These are phyloP conservation scores for Aspergillus sp. DNA, from an alignment of 2,329 filamentous ascomycete genomes.

Conservation along the genomic window DNA sequence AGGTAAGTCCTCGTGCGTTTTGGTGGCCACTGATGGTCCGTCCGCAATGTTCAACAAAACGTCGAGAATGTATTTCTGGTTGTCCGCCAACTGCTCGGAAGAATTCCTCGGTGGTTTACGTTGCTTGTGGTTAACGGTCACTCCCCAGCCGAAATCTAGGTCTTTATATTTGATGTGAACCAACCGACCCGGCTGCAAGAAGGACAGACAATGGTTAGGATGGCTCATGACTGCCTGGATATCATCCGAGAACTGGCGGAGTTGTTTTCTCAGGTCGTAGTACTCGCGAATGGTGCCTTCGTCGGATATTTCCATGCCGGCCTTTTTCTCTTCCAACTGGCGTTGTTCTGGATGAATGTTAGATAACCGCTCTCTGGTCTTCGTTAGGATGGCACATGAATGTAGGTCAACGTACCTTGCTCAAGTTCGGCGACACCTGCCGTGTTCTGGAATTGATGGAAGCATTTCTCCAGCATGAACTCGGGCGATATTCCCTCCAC, in stretches of 20 bases:
- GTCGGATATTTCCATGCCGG: constrained; percentile 74
- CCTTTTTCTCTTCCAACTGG: constrained; percentile 72
- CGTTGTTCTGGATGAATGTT: constrained; percentile 60
- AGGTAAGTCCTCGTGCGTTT: constrained; percentile 64
- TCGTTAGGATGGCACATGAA: neutral
- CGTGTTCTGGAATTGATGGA: constrained; percentile 97
- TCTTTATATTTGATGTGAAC: constrained; percentile 79
- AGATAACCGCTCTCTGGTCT: constrained; percentile 14
- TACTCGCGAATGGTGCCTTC: constrained; percentile 91
- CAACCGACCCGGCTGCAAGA: constrained; percentile 82
- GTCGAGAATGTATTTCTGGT: constrained; percentile 80
- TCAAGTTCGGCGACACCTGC: constrained; percentile 82
- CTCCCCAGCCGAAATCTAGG: constrained; percentile 91
- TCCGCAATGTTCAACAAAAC: constrained; percentile 69
- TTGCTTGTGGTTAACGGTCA: constrained; percentile 71
- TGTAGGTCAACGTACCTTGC: constrained; percentile 49
- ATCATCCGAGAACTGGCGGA: constrained; percentile 80
- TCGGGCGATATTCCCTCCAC: constrained; percentile 99
- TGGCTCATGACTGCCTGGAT: constrained; percentile 92
- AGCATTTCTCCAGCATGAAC: constrained; percentile 97
- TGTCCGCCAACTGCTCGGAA: constrained; percentile 66
- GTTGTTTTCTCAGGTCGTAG: constrained; percentile 81
- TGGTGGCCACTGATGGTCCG: constrained; percentile 51
- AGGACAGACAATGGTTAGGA: constrained; percentile 80
- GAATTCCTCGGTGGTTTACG: constrained; percentile 66